phyloP scores from a whole-genome alignment of 2,329 filamentous ascomycete genomes.

The Purpureocillium takamizusanense region DNA sequence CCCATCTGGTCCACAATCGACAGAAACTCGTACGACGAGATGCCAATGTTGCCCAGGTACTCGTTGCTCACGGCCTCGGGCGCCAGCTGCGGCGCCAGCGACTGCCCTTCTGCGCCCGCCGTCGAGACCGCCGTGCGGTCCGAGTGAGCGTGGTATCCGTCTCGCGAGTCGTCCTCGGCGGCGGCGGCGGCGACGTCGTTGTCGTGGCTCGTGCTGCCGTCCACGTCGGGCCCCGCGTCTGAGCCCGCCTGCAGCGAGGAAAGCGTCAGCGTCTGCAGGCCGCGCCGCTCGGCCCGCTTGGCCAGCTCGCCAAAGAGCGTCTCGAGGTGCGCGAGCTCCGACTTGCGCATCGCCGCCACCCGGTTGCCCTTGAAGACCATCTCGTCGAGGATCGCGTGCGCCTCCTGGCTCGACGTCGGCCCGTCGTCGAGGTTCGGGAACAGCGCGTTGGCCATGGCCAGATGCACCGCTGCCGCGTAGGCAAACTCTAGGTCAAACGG shows the following conservation, averaged over 20 bases:
- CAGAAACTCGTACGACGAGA: constrained; percentile 28
- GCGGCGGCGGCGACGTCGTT: too few relatives aligned
- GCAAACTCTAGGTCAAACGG: constrained; percentile 29
- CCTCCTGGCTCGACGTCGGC: constrained; percentile 12
- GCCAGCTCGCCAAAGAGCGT: too few relatives aligned
- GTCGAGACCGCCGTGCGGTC: too few relatives aligned
- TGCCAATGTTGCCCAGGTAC: constrained; percentile 26
- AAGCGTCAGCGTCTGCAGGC: too few relatives aligned
- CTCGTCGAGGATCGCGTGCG: constrained; percentile 20
- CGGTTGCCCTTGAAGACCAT: constrained; percentile 23
- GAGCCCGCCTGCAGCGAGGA: too few relatives aligned
- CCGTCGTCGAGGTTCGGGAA: constrained; percentile 21
- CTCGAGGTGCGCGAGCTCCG: too few relatives aligned
- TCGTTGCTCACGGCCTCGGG: constrained; percentile 15
- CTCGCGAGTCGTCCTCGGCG: too few relatives aligned
- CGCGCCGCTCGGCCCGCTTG: too few relatives aligned
- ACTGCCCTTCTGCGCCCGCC: constrained; percentile 9
- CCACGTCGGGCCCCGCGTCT: too few relatives aligned
- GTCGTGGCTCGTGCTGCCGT: too few relatives aligned
- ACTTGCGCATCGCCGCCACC: constrained; percentile 6
- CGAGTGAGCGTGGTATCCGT: too few relatives aligned
- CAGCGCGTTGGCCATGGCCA: constrained; percentile 25
- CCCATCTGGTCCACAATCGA: constrained; percentile 25
- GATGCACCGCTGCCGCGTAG: constrained; percentile 22
- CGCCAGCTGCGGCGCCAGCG: constrained; percentile 4